Conservation (phyloP, 208 protist species). For the Phytomonas francai region DNA sequence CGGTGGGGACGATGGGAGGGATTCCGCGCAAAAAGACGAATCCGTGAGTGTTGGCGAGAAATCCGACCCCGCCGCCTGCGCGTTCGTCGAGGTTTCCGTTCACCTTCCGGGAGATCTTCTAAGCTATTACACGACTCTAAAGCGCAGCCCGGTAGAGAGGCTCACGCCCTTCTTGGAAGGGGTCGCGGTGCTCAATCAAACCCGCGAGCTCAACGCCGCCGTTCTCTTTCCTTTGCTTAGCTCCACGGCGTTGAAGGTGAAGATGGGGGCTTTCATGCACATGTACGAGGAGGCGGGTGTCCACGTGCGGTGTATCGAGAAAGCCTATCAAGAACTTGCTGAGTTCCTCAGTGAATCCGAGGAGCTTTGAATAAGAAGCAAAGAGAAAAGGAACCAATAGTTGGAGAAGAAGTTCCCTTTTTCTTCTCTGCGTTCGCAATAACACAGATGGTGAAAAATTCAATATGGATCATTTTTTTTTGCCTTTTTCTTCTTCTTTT, state of each 20-base stretch:
- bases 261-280: constrained; percentile 67
- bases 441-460: background rate
- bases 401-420: background rate
- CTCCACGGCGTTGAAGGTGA: constrained; percentile 75
- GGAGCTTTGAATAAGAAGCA: constrained; percentile 18
- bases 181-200: constrained; percentile 73
- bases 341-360: constrained; percentile 38
- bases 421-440: background rate
- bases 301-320: constrained; percentile 32
- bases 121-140: constrained; percentile 28
- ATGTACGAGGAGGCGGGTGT: constrained; percentile 70
- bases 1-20: background rate
- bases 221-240: constrained; percentile 69
- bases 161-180: constrained; percentile 50
- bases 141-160: constrained; percentile 28
- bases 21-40: too few species aligned
- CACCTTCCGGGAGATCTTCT: constrained; percentile 21
- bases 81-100: constrained; percentile 18
- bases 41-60: background rate
- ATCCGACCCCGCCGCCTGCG: constrained; percentile 14
- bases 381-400: constrained; percentile 6
- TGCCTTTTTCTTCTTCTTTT: constrained; percentile 16
- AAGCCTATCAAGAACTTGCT: constrained; percentile 59
- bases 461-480: constrained; percentile 9
- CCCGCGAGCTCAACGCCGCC: constrained; percentile 42